Evolutionary conservation across 108 stramenopile genomes (phyloP).

Genomic region (Craspedostauros australis): DNA sequence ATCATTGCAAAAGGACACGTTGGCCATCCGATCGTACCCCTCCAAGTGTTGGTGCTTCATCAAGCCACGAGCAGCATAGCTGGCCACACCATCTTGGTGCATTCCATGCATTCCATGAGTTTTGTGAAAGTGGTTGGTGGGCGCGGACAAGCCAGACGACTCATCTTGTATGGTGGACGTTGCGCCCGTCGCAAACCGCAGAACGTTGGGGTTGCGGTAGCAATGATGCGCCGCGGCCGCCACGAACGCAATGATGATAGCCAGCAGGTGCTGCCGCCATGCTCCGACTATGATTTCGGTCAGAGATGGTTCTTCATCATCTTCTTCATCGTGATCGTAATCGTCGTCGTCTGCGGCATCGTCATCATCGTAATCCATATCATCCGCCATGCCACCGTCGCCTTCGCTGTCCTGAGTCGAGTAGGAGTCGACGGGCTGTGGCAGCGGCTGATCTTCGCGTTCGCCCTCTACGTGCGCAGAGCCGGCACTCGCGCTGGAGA

Average conservation of each 20-base stretch:
- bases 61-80: not conserved
- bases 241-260: constrained; percentile 52
- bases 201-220: constrained; percentile 9
- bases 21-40: constrained; percentile 28
- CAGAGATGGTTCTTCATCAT: not conserved
- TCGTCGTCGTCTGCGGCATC: constrained; percentile 14
- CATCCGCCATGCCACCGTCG: constrained; percentile 8
- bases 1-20: constrained; percentile 31
- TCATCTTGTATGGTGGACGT: not conserved
- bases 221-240: constrained; percentile 35
- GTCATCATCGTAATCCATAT: constrained; percentile 17
- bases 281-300: constrained; percentile 6
- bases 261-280: constrained; percentile 53
- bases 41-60: constrained; percentile 20
- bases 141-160: not conserved
- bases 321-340: constrained; percentile 2
- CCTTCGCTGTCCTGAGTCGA: constrained; percentile 27
- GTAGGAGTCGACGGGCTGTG: constrained; percentile 25
- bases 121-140: too few species aligned
- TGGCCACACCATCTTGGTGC: too few species aligned
- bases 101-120: too few species aligned
- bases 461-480: too few species aligned
- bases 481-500: too few species aligned
- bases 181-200: not conserved
- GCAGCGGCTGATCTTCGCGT: constrained; percentile 25